Evolutionary conservation across 768 basidiomycete genomes (phyloP).

Genomic region (Mycena alexandri): DNA sequence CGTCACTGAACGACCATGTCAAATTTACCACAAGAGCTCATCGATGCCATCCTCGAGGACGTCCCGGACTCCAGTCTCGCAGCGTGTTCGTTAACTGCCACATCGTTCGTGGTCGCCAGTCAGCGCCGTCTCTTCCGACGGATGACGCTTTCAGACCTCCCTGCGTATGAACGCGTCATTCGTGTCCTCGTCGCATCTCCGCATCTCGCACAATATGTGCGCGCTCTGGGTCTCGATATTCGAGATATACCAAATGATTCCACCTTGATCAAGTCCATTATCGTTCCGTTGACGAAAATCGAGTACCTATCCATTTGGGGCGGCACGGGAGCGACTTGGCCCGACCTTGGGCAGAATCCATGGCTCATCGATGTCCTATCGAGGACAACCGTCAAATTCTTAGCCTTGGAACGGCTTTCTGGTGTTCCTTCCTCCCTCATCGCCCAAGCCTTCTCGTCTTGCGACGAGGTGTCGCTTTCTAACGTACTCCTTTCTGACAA

Average conservation of each 20-base stretch:
- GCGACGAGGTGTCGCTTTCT: no score
- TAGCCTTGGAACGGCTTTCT: no score
- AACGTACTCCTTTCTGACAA: no score
- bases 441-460: no score
- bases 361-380: no score
- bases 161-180: constrained; percentile 7
- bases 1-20: neutral
- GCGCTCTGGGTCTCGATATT: neutral
- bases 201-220: constrained; percentile 8
- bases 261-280: neutral
- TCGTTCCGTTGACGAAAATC: neutral
- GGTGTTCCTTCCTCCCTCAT: no score
- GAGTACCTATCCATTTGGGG: neutral
- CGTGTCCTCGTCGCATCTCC: constrained; percentile 10
- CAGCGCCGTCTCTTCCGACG: constrained; percentile 18
- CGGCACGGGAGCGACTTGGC: no score
- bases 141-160: neutral
- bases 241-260: neutral
- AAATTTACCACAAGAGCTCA: constrained; percentile 10
- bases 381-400: no score
- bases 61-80: constrained; percentile 1
- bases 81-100: constrained; percentile 10
- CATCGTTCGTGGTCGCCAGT: constrained; percentile 2
- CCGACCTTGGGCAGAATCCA: no score
- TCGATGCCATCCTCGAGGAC: constrained; percentile 15